Conservation (phyloP, 2,329 filamentous ascomycete genomes). For the Colletotrichum coccodes region DNA sequence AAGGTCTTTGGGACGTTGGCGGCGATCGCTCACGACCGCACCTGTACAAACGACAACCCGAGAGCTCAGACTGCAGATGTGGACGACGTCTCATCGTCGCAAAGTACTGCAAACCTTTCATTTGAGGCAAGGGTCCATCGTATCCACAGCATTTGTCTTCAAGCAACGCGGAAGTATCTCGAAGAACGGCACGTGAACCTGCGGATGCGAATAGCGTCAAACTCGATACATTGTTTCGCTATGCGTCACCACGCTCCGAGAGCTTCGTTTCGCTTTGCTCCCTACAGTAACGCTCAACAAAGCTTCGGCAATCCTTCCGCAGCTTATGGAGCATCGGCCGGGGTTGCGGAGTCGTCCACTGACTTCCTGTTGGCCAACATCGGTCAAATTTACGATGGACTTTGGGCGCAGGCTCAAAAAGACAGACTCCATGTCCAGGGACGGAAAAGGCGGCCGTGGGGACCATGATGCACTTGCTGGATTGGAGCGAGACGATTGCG, state of each 20-base stretch:
- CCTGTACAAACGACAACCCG: neutral
- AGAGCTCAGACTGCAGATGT: neutral
- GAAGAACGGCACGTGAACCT: conserved; percentile 33
- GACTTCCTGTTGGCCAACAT: conserved; percentile 42
- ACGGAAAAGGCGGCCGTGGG: conserved; percentile 40
- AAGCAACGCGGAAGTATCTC: conserved; percentile 37
- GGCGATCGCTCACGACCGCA: neutral
- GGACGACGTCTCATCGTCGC: neutral
- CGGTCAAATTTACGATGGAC: conserved; percentile 41
- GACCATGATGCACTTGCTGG: conserved; percentile 42
- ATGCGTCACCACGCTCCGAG: neutral
- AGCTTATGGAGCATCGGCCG: neutral
- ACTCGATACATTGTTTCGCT: neutral
- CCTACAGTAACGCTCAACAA: neutral
- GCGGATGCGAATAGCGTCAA: conserved; percentile 29
- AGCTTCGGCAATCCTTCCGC: neutral
- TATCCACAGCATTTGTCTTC: conserved; percentile 38
- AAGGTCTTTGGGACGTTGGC: neutral
- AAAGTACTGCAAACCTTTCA: neutral
- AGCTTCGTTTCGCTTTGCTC: neutral
- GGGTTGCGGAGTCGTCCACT: conserved; percentile 26
- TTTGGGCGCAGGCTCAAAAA: conserved; percentile 43
- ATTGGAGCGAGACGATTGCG: conserved; percentile 42
- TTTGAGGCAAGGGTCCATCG: neutral
- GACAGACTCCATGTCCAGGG: conserved; percentile 41